Evolutionary conservation across 1,284 basidiomycete species (phyloP), one percentile per base, ranked within the genome.

Genomic region (Pseudozyma sp.): DNA sequence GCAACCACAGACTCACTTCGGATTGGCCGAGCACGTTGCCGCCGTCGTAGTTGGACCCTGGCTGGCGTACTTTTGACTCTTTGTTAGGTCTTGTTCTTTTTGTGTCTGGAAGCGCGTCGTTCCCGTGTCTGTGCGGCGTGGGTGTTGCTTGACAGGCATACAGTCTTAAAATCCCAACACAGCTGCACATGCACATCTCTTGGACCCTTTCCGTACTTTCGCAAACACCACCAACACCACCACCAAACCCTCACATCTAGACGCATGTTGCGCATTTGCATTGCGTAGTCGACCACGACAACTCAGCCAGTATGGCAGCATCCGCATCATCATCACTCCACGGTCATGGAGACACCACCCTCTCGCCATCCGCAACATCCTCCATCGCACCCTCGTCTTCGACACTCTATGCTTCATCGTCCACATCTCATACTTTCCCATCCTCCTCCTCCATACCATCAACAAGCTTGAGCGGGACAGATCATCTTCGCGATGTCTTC

Each of bases 1-100:
- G 45, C 45, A 21, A 25, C 19, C 13, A 47, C 12, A 47, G 25
- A 13, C 52, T 63, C 60, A 35, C 43, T 48, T 63, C 58, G 68
- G 68, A 64, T 70, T 65, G 62, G 58, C 61, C 58, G 68, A 61
- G 58, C 68, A 70, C 67, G 68, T 70, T 70, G 39, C 45, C 35
- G 25, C 25, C 25, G 25, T 31, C 25, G 3, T 31, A 52, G 25
- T 38, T 69, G 60, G 56, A 59, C 56, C 58, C 50, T 64, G 38
- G 47, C 42, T 43, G 16, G 12, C 39, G 6, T 4, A 38, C 8
- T 11, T 14, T 11, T 18, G 16, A 5, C 7, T 18, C 45, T 25
- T 21, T 21, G 45, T 16, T 21, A 47, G 19, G 19, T 47, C 45
- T 21, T 18, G 25, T 47, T 4, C n/a, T n/a, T 19, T 9, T 13